A percentile compares a stretch with the other conserved stretches of the same genome.
These are phyloP conservation scores for Lipomyces spencermartinsiae DNA, from an alignment of 805 yeast genomes.

Conservation along the genomic window DNA sequence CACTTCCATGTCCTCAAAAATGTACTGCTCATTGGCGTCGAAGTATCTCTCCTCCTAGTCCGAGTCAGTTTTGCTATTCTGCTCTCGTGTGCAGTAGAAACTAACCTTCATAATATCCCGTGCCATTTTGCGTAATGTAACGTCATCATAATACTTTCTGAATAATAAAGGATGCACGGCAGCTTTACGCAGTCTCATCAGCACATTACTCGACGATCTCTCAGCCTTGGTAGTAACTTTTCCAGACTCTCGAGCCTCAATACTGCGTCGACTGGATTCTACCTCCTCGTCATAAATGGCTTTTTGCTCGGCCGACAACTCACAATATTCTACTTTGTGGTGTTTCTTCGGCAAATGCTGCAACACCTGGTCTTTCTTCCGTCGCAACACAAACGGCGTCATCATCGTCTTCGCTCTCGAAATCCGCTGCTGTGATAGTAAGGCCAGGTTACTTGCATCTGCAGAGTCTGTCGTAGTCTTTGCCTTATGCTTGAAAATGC, in stretches of 20 bases:
- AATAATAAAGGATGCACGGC: slow-evolving; percentile 90
- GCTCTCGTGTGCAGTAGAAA: not conserved
- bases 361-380: slow-evolving; percentile 90
- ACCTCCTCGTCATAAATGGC: slow-evolving; percentile 68
- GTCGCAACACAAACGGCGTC: slow-evolving; percentile 94
- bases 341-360: slow-evolving; percentile 83
- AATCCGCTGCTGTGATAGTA: slow-evolving; percentile 89
- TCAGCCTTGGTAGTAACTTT: slow-evolving; percentile 44
- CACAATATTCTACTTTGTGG: slow-evolving; percentile 69
- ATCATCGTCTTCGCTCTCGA: slow-evolving; percentile 95
- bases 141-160: slow-evolving; percentile 66
- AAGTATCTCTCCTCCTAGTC: slow-evolving; percentile 68
- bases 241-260: slow-evolving; percentile 45
- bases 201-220: slow-evolving; percentile 65
- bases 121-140: slow-evolving; percentile 68
- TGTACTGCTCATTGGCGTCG: slow-evolving; percentile 76
- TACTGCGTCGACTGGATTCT: slow-evolving; percentile 45
- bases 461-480: slow-evolving; percentile 64
- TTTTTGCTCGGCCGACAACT: slow-evolving; percentile 60
- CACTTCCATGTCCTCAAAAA: slow-evolving; percentile 91
- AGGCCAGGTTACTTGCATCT: slow-evolving; percentile 65
- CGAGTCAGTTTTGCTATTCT: not conserved
- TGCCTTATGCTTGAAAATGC: slow-evolving; percentile 86
- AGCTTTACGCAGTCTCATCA: slow-evolving; percentile 91
- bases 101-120: slow-evolving; percentile 64